Conservation (phyloP, 129 eudicot species). For the Solidago caesia region DNA sequence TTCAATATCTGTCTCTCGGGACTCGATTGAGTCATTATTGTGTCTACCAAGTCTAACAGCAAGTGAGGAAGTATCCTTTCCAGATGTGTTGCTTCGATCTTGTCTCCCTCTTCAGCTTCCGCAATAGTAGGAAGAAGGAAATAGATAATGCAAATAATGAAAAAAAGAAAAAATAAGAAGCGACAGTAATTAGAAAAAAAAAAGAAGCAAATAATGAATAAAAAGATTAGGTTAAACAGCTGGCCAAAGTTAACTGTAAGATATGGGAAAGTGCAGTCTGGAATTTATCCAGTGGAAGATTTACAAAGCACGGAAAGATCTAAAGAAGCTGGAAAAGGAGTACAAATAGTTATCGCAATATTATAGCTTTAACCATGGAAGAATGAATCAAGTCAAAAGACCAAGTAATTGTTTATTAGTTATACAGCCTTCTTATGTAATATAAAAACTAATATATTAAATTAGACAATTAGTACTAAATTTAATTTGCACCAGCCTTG, state of each 20-base stretch:
- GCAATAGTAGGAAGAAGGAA: slow-evolving; percentile 33
- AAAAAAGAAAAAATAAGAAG: too few relatives aligned
- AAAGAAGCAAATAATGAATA: neutral
- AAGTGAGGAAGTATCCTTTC: slow-evolving; percentile 90
- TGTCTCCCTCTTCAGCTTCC: slow-evolving; percentile 73
- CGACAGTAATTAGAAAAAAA: neutral
- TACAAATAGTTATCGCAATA: slow-evolving; percentile 13
- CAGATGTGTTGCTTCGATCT: slow-evolving; percentile 81
- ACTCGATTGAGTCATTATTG: too few relatives aligned
- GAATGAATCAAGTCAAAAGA: slow-evolving; percentile 2
- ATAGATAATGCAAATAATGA: neutral
- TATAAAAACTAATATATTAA: too few relatives aligned
- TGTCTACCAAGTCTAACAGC: slow-evolving; percentile 54
- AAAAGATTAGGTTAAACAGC: slow-evolving; percentile 4
- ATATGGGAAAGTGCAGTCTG: slow-evolving; percentile 72
- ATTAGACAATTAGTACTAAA: neutral
- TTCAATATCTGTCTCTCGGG: too few relatives aligned
- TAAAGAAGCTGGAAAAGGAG: slow-evolving; percentile 55
- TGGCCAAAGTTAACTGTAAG: slow-evolving; percentile 52
- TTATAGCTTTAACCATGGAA: slow-evolving; percentile 9
- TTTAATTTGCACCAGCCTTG: slow-evolving; percentile 41
- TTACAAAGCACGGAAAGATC: slow-evolving; percentile 72
- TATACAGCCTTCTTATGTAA: too few relatives aligned
- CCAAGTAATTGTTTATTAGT: neutral
- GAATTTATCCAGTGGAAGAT: slow-evolving; percentile 74